A percentile compares a stretch with the other conserved stretches of the same genome.
Conservation (phyloP, 2,329 filamentous ascomycete species). For the Plenodomus biglobosus region DNA sequence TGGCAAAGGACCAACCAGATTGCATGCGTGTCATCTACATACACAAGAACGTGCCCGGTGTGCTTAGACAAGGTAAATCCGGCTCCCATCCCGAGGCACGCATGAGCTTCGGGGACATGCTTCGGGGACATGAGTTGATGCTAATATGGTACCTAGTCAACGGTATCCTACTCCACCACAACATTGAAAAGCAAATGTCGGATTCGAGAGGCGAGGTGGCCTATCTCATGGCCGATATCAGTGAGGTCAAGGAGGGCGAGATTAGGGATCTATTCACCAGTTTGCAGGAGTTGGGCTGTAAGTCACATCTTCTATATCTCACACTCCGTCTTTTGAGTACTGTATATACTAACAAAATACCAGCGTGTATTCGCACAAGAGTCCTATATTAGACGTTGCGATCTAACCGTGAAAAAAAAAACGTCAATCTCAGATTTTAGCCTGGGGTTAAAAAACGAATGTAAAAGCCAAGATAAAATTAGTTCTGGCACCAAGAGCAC, state of each 20-base stretch:
- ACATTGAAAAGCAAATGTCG: constrained; percentile 98
- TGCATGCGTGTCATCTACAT: constrained; percentile 95
- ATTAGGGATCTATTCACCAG: constrained; percentile 84
- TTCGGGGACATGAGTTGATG: no score
- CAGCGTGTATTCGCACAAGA: constrained; percentile 49
- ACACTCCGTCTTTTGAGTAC: neutral
- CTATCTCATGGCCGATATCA: constrained; percentile 97
- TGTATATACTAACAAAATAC: constrained; percentile 3
- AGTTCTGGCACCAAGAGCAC: no score
- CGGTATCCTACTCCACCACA: constrained; percentile 90
- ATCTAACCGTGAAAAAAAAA: no score
- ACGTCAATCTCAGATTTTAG: no score
- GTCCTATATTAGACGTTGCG: constrained; percentile 48
- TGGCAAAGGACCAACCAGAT: constrained; percentile 86
- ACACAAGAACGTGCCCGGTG: constrained; percentile 94
- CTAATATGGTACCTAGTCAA: no score
- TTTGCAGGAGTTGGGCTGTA: constrained; percentile 79
- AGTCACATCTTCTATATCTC: constrained; percentile 40
- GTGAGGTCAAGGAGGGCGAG: constrained; percentile 75
- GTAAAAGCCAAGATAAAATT: no score
- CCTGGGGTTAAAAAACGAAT: no score
- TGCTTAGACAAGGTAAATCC: constrained; percentile 72
- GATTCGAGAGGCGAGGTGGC: constrained; percentile 92
- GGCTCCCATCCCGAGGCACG: neutral
- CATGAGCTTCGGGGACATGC: no score